Base-by-base conservation (phyloP, 805 yeast genomes). In the Wickerhamomyces alni region DNA sequence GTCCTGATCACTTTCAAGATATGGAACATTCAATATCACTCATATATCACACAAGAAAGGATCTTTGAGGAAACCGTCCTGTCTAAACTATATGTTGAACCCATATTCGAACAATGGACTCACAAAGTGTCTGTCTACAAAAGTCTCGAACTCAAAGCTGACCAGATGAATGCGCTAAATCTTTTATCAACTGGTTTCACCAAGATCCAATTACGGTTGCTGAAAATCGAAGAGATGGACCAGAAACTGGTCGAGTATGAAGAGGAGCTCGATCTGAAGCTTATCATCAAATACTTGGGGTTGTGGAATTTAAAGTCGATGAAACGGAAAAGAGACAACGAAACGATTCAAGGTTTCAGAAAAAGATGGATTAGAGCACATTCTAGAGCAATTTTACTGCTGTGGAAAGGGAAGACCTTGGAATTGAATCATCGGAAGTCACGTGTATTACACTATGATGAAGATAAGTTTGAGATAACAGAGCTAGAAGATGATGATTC, bases 341-440 rank as follows among this genome's bases (percentile, higher is more conserved):
- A 62, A 39, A 52, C 57, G 1, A 55, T 63, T 3, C 52, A 46
- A 5, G 47, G 47, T 12, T 65, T 66, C 43, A 48, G 58, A 31
- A 48, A 44, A n/a, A 51, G 72, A 37, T 67, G 70, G 70, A 52
- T 59, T 39, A 54, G 70, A 34, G 70, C 70, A 1, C 59, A 51
- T 19, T 41, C 63, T 19, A 46, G 70, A 37, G 70, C 67, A 0
- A 38, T 66, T 5, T 32, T 67, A 17, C 30, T 50, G 6, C 39
- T 67, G 16, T 67, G 72, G 72, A 59, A 51, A 33, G 54, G 50
- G 4, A 56, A 46, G 33, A 31, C 49, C 36, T 17, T 37, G 40
- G 37, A 31, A 21, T 21, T 9, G 9, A 21, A 9, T 17, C 17
- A 8, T 12, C 26, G 12, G 16, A 27, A 26, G n/a, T 24, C 18